A percentile compares a stretch with the other conserved stretches of the same genome.
Evolutionary conservation across 129 eudicot genomes (phyloP).

Genomic region (Chrysanthemum lavandulifolium): DNA sequence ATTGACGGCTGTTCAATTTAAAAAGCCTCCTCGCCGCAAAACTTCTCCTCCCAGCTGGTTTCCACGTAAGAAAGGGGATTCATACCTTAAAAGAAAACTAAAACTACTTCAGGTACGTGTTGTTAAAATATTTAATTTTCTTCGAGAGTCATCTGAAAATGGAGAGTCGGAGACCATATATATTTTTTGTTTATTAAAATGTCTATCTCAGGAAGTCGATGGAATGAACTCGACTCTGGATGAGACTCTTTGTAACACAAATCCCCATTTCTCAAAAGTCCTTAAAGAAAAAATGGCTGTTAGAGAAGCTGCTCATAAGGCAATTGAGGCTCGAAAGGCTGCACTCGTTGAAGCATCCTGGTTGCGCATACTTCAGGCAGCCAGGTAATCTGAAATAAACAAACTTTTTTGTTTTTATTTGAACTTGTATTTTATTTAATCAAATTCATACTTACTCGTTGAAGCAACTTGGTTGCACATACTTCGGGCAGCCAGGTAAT

Average conservation of each 20-base stretch:
- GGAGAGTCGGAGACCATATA: background rate
- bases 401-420: background rate
- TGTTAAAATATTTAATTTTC: background rate
- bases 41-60: constrained; percentile 92
- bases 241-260: constrained; percentile 85
- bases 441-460: constrained; percentile 32
- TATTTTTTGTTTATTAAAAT: background rate
- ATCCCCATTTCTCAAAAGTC: constrained; percentile 87
- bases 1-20: constrained; percentile 58
- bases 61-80: constrained; percentile 90
- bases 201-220: constrained; percentile 62
- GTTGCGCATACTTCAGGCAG: constrained; percentile 88
- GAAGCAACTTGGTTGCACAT: constrained; percentile 98
- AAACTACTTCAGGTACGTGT: constrained; percentile 62
- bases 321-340: constrained; percentile 86
- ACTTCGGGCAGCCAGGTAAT: constrained; percentile 79
- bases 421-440: background rate
- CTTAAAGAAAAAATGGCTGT: constrained; percentile 85
- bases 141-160: background rate
- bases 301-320: constrained; percentile 82
- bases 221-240: constrained; percentile 92
- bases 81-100: constrained; percentile 79
- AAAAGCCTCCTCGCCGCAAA: constrained; percentile 73
- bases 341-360: constrained; percentile 98
- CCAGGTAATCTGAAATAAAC: constrained; percentile 46